Conservation (phyloP, 768 basidiomycete genomes). For the Podaxis pistillaris region DNA sequence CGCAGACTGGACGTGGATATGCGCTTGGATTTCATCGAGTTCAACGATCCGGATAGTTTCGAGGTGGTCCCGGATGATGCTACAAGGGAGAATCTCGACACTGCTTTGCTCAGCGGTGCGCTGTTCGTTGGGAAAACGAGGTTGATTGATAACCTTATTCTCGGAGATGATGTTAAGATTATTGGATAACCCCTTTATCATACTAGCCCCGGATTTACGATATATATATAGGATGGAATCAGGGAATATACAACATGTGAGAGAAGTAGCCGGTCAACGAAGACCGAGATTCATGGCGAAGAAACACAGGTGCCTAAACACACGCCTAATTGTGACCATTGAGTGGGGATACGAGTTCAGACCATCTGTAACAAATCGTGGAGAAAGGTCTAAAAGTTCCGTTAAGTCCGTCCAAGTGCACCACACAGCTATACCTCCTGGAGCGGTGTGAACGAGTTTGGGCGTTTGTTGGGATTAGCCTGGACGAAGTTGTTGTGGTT, state of each 20-base stretch:
- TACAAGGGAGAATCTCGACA: slow-evolving; percentile 28
- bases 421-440: too few species aligned
- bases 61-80: slow-evolving; percentile 45
- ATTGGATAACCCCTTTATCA: slow-evolving; percentile 24
- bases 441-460: too few species aligned
- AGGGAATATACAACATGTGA: neutral
- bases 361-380: too few species aligned
- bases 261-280: too few species aligned
- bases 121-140: slow-evolving; percentile 84
- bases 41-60: slow-evolving; percentile 82
- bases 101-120: slow-evolving; percentile 81
- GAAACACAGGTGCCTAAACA: too few species aligned
- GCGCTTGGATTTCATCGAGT: slow-evolving; percentile 80
- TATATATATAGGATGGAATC: neutral
- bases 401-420: too few species aligned
- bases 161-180: slow-evolving; percentile 50
- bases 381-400: too few species aligned
- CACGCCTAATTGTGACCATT: too few species aligned
- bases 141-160: slow-evolving; percentile 88
- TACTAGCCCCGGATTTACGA: neutral
- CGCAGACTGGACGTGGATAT: slow-evolving; percentile 48
- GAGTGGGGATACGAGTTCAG: too few species aligned
- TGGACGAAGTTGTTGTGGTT: too few species aligned
- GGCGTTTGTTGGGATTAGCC: too few species aligned
- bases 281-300: too few species aligned